These are phyloP conservation scores for Coemansia biformis DNA, from an alignment of 192 early-diverging fungal genomes.

Conservation along the genomic window DNA sequence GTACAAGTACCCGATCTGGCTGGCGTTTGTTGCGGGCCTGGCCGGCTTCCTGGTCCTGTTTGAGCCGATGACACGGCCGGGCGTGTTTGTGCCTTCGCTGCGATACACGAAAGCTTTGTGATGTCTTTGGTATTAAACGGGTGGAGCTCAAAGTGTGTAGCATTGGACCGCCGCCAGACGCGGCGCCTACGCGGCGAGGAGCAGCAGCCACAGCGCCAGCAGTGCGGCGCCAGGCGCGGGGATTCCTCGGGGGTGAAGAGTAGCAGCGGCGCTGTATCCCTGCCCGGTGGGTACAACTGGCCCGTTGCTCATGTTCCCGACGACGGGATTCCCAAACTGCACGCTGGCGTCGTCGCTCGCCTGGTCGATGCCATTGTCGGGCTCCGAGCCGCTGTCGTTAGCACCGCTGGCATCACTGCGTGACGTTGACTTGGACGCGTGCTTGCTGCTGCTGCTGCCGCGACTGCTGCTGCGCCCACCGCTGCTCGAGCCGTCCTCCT, in stretches of 20 bases:
- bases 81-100: constrained; percentile 8
- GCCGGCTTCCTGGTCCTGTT: constrained; percentile 21
- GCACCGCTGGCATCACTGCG: no score
- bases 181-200: not conserved
- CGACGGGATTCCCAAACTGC: constrained; percentile 44
- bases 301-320: constrained; percentile 19
- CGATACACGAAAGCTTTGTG: no score
- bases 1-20: constrained; percentile 18
- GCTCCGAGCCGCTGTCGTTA: no score
- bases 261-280: constrained; percentile 24
- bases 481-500: no score
- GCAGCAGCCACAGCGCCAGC: not conserved
- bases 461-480: no score
- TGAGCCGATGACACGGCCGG: constrained; percentile 43
- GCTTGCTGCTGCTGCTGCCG: no score
- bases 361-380: no score
- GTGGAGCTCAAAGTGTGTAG: no score
- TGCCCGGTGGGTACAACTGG: constrained; percentile 31
- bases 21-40: constrained; percentile 19
- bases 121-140: no score
- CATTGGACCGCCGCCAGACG: not conserved
- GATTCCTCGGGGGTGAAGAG: not conserved
- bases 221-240: not conserved
- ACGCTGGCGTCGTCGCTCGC: not conserved
- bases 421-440: no score